phyloP scores from a whole-genome alignment of 2,329 filamentous ascomycete species.

The Aspergillus transmontanensis region DNA sequence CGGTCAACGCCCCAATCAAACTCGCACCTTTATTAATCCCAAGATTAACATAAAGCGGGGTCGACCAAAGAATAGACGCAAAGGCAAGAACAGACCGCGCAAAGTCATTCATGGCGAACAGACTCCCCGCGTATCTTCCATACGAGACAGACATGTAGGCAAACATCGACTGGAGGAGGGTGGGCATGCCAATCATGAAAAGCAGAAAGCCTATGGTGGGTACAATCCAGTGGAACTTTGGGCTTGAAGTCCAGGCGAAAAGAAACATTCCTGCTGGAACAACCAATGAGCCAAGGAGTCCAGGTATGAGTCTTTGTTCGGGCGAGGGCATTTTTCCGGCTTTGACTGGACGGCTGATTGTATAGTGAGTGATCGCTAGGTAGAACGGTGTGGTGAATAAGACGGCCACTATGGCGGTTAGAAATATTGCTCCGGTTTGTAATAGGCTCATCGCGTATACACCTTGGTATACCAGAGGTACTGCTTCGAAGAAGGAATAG shows the following conservation, averaged over 20 bases:
- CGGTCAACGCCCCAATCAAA: not conserved
- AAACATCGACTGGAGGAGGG: not conserved
- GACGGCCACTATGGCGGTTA: not conserved
- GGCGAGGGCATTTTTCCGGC: not conserved
- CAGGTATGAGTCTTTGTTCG: not conserved
- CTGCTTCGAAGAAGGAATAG: constrained; percentile 3
- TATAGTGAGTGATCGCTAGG: not conserved
- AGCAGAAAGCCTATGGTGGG: not conserved
- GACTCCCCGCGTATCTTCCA: not conserved
- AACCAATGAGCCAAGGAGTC: not conserved
- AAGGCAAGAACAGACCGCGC: not conserved
- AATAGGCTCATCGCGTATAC: not conserved
- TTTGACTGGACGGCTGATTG: not conserved
- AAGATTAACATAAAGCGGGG: not conserved
- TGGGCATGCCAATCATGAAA: not conserved
- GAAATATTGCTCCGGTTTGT: not conserved
- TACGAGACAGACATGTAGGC: not conserved
- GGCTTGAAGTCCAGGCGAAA: not conserved
- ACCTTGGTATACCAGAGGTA: constrained; percentile 4
- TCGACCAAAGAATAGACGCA: not conserved
- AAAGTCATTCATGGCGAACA: not conserved
- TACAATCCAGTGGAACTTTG: not conserved
- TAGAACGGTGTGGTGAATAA: not conserved
- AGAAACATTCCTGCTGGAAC: not conserved
- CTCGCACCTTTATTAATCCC: not conserved